phyloP scores from a whole-genome alignment of 129 eudicot genomes.

The Artemisia annua region DNA sequence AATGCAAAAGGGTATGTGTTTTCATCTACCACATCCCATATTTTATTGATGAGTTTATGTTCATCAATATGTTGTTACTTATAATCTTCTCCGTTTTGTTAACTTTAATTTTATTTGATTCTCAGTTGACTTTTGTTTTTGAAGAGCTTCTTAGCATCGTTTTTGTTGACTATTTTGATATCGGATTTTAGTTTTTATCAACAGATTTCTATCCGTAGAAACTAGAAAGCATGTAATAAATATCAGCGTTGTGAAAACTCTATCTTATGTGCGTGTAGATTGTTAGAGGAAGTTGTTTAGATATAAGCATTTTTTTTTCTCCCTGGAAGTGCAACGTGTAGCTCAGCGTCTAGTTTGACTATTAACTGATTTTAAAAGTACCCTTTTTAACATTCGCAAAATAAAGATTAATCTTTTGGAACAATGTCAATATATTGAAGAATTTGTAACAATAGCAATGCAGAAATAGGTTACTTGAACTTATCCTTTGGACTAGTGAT shows the following conservation, averaged over 20 bases:
- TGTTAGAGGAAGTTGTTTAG: neutral
- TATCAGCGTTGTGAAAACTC: neutral
- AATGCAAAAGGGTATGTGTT: constrained; percentile 75
- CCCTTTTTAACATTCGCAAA: neutral
- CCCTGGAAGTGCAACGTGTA: no score
- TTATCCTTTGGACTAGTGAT: neutral
- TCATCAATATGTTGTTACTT: neutral
- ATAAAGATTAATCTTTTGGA: neutral
- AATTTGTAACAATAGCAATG: neutral
- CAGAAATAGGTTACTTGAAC: neutral
- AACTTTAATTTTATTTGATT: constrained; percentile 9
- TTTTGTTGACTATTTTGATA: neutral
- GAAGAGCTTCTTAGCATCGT: constrained; percentile 9
- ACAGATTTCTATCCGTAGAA: neutral
- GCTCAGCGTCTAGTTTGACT: neutral
- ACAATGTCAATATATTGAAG: neutral
- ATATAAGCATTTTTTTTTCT: no score
- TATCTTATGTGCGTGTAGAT: no score
- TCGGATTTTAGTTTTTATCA: neutral
- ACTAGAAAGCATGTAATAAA: neutral
- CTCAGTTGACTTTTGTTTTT: neutral
- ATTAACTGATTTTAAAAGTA: neutral
- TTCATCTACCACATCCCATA: neutral
- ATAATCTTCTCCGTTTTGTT: neutral
- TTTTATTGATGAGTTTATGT: constrained; percentile 10